These are phyloP conservation scores for Phytophthora colocasiae DNA, from an alignment of 352 stramenopile species.

Conservation along the genomic window DNA sequence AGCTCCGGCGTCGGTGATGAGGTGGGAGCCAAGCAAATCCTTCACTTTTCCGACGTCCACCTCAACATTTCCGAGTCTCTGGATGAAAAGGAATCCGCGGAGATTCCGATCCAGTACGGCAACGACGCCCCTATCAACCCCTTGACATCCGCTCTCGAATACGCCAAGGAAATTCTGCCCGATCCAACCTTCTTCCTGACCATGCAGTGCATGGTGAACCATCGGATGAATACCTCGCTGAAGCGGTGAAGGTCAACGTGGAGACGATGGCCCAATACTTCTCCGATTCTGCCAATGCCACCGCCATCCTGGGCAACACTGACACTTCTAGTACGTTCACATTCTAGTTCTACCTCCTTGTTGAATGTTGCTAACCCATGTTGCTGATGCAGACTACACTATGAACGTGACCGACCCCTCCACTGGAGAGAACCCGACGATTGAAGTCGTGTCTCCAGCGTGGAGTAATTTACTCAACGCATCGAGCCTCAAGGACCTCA, in stretches of 20 bases:
- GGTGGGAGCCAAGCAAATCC: conserved; percentile 48
- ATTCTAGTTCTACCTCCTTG: too few species aligned
- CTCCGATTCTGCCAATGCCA: conserved; percentile 37
- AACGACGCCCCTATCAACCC: conserved; percentile 54
- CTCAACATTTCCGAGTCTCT: conserved; percentile 64
- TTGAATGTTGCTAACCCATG: conserved; percentile 2
- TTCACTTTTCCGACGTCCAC: conserved; percentile 82
- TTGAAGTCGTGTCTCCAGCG: conserved; percentile 53
- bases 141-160: conserved; percentile 62
- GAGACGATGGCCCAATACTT: conserved; percentile 65
- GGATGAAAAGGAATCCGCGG: conserved; percentile 38
- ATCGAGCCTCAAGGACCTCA: conserved; percentile 57
- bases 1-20: conserved; percentile 22
- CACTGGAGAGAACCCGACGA: conserved; percentile 54
- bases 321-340: conserved; percentile 56
- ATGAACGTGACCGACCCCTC: conserved; percentile 72
- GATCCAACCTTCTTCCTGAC: conserved; percentile 73
- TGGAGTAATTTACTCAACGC: conserved; percentile 59
- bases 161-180: conserved; percentile 56
- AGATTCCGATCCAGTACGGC: conserved; percentile 49
- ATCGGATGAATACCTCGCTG: conserved; percentile 57
- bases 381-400: conserved; percentile 52
- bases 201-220: conserved; percentile 59
- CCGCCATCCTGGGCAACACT: conserved; percentile 70
- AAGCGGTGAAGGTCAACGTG: conserved; percentile 64